These are phyloP conservation scores for Aspergillus nanangensis DNA, from an alignment of 495 filamentous ascomycete genomes.

Conservation along the genomic window DNA sequence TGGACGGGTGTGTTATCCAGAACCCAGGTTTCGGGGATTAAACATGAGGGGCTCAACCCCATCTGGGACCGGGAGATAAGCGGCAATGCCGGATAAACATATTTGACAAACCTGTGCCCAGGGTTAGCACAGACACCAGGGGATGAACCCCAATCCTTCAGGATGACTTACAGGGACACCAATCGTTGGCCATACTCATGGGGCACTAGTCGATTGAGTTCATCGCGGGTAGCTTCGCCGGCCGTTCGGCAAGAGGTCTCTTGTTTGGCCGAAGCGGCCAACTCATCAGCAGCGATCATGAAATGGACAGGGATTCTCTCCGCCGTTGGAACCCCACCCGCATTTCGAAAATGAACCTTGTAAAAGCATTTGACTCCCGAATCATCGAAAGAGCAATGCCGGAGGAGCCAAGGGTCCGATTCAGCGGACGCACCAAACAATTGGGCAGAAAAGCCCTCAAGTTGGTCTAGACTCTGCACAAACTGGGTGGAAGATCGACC, in stretches of 20 bases:
- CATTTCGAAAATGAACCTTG: conserved; percentile 33
- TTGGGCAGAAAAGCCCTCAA: conserved; percentile 27
- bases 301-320: conserved; percentile 33
- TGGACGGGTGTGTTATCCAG: conserved; percentile 23
- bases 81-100: conserved; percentile 28
- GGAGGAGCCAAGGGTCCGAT: conserved; percentile 33
- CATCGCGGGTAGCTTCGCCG: conserved; percentile 19
- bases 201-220: conserved; percentile 22
- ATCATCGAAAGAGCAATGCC: conserved; percentile 35
- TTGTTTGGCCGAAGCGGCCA: conserved; percentile 16
- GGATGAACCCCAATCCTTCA: no score
- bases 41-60: conserved; percentile 14
- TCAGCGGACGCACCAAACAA: conserved; percentile 32
- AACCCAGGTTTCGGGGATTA: conserved; percentile 13
- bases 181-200: conserved; percentile 25
- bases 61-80: conserved; percentile 27
- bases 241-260: conserved; percentile 18
- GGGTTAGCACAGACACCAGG: background rate
- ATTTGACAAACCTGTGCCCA: conserved; percentile 26
- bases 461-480: conserved; percentile 30
- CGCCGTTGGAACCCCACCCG: conserved; percentile 29
- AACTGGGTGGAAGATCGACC: conserved; percentile 21
- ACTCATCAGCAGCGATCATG: conserved; percentile 26
- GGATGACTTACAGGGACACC: conserved; percentile 19
- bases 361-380: conserved; percentile 30